Conservation (phyloP, 192 early-diverging fungal species). For the Chytriomyces sp. region DNA sequence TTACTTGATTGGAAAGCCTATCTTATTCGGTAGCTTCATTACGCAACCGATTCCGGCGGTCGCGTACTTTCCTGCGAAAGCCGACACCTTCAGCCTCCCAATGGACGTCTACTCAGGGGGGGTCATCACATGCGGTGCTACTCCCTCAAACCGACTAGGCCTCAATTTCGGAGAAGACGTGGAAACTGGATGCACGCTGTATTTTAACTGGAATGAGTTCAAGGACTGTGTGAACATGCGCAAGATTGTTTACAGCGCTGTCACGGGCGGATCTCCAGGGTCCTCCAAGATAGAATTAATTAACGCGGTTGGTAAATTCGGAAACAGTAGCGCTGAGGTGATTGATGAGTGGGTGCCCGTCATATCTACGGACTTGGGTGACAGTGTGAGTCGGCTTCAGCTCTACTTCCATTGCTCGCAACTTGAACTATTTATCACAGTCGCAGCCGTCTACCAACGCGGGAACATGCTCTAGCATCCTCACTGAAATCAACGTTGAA, state of each 20-base stretch:
- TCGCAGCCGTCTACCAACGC: conserved; percentile 20
- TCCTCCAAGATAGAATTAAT: conserved; percentile 8
- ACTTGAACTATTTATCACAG: background rate
- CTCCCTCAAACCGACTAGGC: conserved; percentile 13
- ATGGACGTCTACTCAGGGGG: conserved; percentile 55
- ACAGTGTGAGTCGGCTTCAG: background rate
- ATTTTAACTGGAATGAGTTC: conserved; percentile 52
- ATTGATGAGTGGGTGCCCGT: conserved; percentile 11
- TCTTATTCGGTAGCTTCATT: conserved; percentile 33
- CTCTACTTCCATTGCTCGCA: conserved; percentile 1
- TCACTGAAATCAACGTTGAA: conserved; percentile 9
- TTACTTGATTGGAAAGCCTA: conserved; percentile 37
- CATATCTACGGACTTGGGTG: background rate
- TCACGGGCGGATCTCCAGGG: background rate
- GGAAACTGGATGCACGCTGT: conserved; percentile 40
- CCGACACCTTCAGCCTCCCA: conserved; percentile 32
- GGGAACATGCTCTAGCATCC: conserved; percentile 24
- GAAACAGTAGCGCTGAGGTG: conserved; percentile 14
- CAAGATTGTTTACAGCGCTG: conserved; percentile 1
- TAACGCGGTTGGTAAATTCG: conserved; percentile 15
- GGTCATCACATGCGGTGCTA: conserved; percentile 51
- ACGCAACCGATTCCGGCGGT: conserved; percentile 21
- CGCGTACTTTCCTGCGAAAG: conserved; percentile 26
- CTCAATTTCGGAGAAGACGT: conserved; percentile 40
- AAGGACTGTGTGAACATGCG: conserved; percentile 26